A percentile compares a stretch with the other conserved stretches of the same genome.
Evolutionary conservation across 139 green algal genomes (phyloP).

Genomic region (Nannochloris sp.): DNA sequence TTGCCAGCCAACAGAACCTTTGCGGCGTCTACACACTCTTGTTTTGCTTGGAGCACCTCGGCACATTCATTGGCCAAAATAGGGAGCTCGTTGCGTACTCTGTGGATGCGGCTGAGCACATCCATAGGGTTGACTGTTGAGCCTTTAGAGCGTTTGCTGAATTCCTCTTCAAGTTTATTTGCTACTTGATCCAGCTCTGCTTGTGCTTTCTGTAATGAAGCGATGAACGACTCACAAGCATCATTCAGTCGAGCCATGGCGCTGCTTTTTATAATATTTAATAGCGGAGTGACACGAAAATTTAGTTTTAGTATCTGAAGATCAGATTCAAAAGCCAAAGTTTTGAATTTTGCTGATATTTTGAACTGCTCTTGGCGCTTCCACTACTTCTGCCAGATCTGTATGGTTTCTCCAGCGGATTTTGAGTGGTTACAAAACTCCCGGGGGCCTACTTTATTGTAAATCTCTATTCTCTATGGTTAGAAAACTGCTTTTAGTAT

Average conservation of each 20-base stretch:
- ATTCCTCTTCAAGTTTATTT: conserved; percentile 15
- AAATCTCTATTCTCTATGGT: too few relatives aligned
- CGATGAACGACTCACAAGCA: neutral
- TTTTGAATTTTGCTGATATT: too few relatives aligned
- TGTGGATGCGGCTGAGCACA: conserved; percentile 14
- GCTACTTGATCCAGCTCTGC: conserved; percentile 2
- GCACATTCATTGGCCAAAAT: conserved; percentile 11
- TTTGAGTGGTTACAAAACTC: too few relatives aligned
- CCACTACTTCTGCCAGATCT: too few relatives aligned
- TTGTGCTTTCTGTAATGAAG: conserved; percentile 7
- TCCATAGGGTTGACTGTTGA: conserved; percentile 7
- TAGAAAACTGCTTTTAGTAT: too few relatives aligned
- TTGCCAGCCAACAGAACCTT: conserved; percentile 12
- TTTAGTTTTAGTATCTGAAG: too few relatives aligned
- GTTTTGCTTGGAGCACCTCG: conserved; percentile 16
- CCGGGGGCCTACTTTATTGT: too few relatives aligned
- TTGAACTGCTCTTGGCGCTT: too few relatives aligned
- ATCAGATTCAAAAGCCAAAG: too few relatives aligned
- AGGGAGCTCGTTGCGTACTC: conserved; percentile 9
- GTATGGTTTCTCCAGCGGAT: too few relatives aligned
- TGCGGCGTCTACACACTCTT: conserved; percentile 15
- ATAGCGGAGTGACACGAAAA: neutral
- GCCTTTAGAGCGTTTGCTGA: neutral
- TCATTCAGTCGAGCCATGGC: neutral
- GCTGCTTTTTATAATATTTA: neutral